Evolutionary conservation across 768 basidiomycete genomes (phyloP).

Genomic region (Tylopilus felleus): DNA sequence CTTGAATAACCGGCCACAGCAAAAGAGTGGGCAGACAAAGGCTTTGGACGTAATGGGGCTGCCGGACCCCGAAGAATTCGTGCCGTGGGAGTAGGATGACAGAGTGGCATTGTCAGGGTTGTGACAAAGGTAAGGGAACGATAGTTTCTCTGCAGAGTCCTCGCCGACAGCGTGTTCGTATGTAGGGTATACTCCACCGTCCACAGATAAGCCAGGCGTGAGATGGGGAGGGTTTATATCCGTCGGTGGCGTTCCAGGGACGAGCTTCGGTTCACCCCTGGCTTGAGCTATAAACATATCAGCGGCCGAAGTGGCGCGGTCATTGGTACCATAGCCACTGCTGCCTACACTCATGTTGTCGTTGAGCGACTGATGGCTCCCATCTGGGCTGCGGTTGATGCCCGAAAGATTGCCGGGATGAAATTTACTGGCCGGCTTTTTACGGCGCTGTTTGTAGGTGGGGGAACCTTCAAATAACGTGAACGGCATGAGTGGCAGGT

Average conservation of each 20-base stretch:
- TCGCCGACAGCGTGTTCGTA: constrained; percentile 21
- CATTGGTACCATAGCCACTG: constrained; percentile 29
- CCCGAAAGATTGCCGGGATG: constrained; percentile 27
- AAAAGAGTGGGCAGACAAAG: constrained; percentile 79
- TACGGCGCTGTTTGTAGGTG: constrained; percentile 84
- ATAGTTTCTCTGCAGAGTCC: constrained; percentile 16
- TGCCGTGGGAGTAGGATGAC: constrained; percentile 20
- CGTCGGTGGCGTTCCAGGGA: constrained; percentile 18
- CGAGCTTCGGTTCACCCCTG: constrained; percentile 44
- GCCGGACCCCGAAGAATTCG: constrained; percentile 19
- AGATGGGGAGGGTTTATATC: constrained; percentile 19
- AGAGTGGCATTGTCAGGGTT: constrained; percentile 13
- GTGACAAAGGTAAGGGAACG: constrained; percentile 16
- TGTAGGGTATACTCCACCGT: constrained; percentile 17
- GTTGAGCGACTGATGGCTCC: constrained; percentile 16
- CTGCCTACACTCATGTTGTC: constrained; percentile 15
- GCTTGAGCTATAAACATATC: constrained; percentile 68
- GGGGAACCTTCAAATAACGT: constrained; percentile 83
- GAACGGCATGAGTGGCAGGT: constrained; percentile 54
- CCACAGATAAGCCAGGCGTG: constrained; percentile 20
- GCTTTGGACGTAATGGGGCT: constrained; percentile 50
- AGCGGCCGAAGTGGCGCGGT: constrained; percentile 47
- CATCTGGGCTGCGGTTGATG: constrained; percentile 25
- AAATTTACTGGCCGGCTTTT: constrained; percentile 54
- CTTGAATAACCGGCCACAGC: constrained; percentile 85